These are phyloP conservation scores for Fusarium citri DNA, from an alignment of 2,329 filamentous ascomycete species.

Conservation along the genomic window DNA sequence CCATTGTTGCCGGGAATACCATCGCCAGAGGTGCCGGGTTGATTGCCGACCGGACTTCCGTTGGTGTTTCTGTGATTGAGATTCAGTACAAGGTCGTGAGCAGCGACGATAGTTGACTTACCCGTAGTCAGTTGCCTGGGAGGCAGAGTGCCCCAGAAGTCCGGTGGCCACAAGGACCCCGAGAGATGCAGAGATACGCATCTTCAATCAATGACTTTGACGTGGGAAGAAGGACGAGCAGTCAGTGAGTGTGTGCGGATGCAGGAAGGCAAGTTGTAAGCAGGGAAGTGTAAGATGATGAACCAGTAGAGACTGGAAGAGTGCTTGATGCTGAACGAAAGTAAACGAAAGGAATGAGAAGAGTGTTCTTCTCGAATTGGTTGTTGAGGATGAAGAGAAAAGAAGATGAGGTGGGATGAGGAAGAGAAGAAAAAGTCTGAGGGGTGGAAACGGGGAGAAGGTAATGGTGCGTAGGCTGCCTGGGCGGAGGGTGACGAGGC, in stretches of 20 bases:
- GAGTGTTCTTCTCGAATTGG: constrained; percentile 18
- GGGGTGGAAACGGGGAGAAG: constrained; percentile 8
- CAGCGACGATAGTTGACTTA: constrained; percentile 37
- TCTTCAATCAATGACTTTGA: constrained; percentile 44
- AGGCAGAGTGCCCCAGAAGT: constrained; percentile 49
- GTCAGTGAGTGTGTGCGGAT: not conserved
- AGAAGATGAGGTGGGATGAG: constrained; percentile 24
- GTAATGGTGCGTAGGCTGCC: constrained; percentile 13
- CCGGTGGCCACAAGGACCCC: constrained; percentile 52
- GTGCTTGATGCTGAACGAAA: constrained; percentile 28
- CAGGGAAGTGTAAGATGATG: constrained; percentile 20
- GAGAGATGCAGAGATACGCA: constrained; percentile 54
- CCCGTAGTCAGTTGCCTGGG: constrained; percentile 51
- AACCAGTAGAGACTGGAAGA: constrained; percentile 12
- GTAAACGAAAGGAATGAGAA: constrained; percentile 35
- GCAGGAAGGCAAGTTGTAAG: not conserved
- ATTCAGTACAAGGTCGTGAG: constrained; percentile 16
- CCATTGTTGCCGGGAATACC: constrained; percentile 26
- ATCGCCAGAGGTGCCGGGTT: constrained; percentile 23
- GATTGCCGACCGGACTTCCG: constrained; percentile 17
- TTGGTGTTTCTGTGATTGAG: constrained; percentile 22
- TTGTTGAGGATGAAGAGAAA: constrained; percentile 32
- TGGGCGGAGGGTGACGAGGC: constrained; percentile 3
- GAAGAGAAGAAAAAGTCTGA: constrained; percentile 20
- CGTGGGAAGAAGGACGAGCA: not conserved